A percentile compares a stretch with the other conserved stretches of the same genome.
Evolutionary conservation across 2,329 filamentous ascomycete genomes (phyloP).

Genomic region (Calonectria hawksworthii): DNA sequence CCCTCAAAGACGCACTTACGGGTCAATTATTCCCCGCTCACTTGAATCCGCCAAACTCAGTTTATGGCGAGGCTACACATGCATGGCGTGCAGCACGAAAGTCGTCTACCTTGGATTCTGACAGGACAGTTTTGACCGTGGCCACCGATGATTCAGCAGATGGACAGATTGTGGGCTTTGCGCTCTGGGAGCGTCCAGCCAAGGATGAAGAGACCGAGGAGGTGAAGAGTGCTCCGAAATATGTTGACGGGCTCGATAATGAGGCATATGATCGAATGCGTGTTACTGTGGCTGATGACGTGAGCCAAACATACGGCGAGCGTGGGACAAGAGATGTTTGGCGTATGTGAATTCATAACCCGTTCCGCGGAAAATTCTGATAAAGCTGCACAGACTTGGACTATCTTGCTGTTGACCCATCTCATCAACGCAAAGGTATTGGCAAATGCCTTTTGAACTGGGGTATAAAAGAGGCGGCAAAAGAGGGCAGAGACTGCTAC

Average conservation of each 20-base stretch:
- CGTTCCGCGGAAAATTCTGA: neutral
- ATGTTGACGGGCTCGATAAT: neutral
- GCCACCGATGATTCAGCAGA: neutral
- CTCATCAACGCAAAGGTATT: conserved; percentile 17
- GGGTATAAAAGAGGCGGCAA: conserved; percentile 3
- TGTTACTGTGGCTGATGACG: neutral
- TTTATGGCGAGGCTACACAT: conserved; percentile 5
- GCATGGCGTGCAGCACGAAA: conserved; percentile 22
- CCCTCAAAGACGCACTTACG: conserved; percentile 5
- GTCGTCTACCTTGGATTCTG: conserved; percentile 3
- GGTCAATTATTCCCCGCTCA: conserved; percentile 12
- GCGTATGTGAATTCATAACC: neutral
- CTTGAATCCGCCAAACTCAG: neutral
- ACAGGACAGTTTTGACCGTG: neutral
- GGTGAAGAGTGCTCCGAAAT: neutral
- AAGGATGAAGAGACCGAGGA: neutral
- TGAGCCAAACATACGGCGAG: conserved; percentile 6
- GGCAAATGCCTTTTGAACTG: conserved; percentile 13
- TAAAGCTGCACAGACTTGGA: conserved; percentile 5
- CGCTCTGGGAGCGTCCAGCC: conserved; percentile 14
- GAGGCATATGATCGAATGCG: conserved; percentile 8
- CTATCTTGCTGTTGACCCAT: conserved; percentile 22
- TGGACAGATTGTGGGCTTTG: conserved; percentile 14
- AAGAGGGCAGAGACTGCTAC: conserved; percentile 17
- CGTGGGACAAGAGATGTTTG: conserved; percentile 15